Conservation (phyloP, 805 yeast species). For the Candida fluviatilis region DNA sequence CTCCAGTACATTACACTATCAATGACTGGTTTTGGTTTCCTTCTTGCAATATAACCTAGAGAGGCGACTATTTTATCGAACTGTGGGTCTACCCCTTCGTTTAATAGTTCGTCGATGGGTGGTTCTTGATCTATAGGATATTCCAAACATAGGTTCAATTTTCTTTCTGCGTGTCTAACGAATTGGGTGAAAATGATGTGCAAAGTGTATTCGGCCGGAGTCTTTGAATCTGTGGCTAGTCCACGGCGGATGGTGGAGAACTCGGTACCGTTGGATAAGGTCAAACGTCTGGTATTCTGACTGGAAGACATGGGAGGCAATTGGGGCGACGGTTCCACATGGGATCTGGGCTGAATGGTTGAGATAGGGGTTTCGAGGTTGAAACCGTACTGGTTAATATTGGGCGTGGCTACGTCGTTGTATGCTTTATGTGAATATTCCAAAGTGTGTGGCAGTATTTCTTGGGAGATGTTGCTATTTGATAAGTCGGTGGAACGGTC, state of each 20-base stretch:
- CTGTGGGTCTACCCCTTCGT: conserved; percentile 80
- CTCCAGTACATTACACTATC: conserved; percentile 99
- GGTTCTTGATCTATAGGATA: conserved; percentile 70
- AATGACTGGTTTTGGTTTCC: conserved; percentile 91
- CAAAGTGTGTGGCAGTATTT: no score
- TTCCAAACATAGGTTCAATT: conserved; percentile 67
- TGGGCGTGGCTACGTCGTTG: background rate
- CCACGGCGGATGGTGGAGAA: conserved; percentile 28
- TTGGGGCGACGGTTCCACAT: conserved; percentile 31
- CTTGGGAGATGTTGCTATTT: no score
- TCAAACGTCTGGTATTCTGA: conserved; percentile 15
- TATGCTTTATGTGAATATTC: background rate
- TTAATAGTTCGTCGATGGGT: conserved; percentile 69
- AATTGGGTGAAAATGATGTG: conserved; percentile 94
- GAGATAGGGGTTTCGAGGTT: conserved; percentile 15
- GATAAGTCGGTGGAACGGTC: no score
- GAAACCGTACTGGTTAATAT: background rate
- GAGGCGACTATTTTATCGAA: conserved; percentile 86
- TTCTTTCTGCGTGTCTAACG: conserved; percentile 88
- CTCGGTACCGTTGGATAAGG: conserved; percentile 32
- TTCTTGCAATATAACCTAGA: conserved; percentile 83
- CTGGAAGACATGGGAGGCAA: conserved; percentile 22
- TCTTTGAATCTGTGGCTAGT: conserved; percentile 53
- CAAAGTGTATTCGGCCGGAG: conserved; percentile 85
- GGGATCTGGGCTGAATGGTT: conserved; percentile 11